Evolutionary conservation across 2,329 filamentous ascomycete species (phyloP).

Genomic region (Talaromyces sp.): DNA sequence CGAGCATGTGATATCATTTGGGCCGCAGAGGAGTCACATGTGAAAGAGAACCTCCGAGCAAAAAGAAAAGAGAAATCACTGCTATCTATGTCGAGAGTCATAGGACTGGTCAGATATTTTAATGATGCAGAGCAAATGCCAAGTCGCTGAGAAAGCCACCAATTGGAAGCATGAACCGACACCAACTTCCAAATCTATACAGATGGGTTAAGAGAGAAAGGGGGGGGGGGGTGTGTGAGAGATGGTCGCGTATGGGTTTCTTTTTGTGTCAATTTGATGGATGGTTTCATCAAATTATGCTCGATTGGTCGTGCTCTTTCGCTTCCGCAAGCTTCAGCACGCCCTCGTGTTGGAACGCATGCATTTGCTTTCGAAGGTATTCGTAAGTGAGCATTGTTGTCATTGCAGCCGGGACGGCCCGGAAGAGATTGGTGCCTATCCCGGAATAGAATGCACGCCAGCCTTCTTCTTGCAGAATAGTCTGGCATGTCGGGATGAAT

Average conservation of each 20-base stretch:
- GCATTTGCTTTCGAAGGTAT: slow-evolving; percentile 63
- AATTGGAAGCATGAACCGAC: slow-evolving; percentile 11
- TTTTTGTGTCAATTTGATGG: slow-evolving; percentile 5
- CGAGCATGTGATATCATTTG: slow-evolving; percentile 19
- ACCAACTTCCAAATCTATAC: slow-evolving; percentile 22
- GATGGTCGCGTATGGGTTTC: neutral
- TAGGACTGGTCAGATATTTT: slow-evolving; percentile 10
- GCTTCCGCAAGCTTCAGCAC: slow-evolving; percentile 28
- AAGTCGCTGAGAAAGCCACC: slow-evolving; percentile 20
- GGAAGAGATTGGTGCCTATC: slow-evolving; percentile 96
- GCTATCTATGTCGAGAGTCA: slow-evolving; percentile 22
- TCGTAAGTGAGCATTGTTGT: slow-evolving; percentile 98
- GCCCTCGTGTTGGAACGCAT: slow-evolving; percentile 58
- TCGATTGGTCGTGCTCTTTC: slow-evolving; percentile 15
- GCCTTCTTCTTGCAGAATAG: slow-evolving; percentile 86
- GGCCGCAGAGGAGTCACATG: slow-evolving; percentile 21
- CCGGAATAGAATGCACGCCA: slow-evolving; percentile 97
- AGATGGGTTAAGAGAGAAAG: slow-evolving; percentile 9
- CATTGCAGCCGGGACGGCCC: slow-evolving; percentile 90
- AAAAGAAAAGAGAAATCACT: slow-evolving; percentile 9
- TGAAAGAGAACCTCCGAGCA: slow-evolving; percentile 5
- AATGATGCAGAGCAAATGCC: slow-evolving; percentile 16
- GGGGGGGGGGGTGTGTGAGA: neutral
- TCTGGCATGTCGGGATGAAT: slow-evolving; percentile 77
- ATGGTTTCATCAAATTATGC: slow-evolving; percentile 24